Evolutionary conservation across 1,139 yeast genomes (phyloP).

Genomic region (Blastobotrys capitulatus): DNA sequence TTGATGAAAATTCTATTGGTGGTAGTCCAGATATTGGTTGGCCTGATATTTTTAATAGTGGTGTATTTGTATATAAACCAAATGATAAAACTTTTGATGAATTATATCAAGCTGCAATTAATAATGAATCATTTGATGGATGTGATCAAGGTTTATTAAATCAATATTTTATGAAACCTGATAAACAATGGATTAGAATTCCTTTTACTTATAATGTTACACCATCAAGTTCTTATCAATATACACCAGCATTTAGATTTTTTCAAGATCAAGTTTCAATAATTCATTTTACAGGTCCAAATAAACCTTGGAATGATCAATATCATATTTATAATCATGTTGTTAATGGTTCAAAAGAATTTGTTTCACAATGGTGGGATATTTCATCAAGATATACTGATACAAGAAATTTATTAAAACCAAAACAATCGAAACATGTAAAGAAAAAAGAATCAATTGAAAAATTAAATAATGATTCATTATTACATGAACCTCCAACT

Average conservation of each 20-base stretch:
- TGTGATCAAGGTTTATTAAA: constrained; percentile 94
- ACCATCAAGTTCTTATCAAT: constrained; percentile 71
- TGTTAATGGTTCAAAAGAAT: constrained; percentile 3
- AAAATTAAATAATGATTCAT: neutral
- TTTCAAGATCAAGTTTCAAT: constrained; percentile 53
- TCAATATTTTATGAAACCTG: constrained; percentile 54
- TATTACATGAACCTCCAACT: neutral
- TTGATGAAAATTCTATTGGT: constrained; percentile 21
- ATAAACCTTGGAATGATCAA: constrained; percentile 67
- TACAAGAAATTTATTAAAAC: neutral
- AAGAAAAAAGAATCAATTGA: neutral
- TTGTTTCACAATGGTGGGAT: constrained; percentile 13
- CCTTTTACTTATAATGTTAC: constrained; percentile 87
- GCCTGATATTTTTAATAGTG: constrained; percentile 94
- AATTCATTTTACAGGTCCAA: constrained; percentile 75
- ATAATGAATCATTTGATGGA: constrained; percentile 69
- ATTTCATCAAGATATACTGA: constrained; percentile 6
- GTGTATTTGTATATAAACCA: constrained; percentile 69
- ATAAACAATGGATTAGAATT: constrained; percentile 52
- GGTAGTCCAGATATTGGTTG: constrained; percentile 95
- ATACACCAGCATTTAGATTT: constrained; percentile 69
- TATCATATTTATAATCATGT: constrained; percentile 5
- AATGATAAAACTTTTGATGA: constrained; percentile 41
- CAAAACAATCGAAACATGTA: neutral
- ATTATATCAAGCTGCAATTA: constrained; percentile 37